Conservation (phyloP, 306 rosid genomes). For the Malus sieversii region DNA sequence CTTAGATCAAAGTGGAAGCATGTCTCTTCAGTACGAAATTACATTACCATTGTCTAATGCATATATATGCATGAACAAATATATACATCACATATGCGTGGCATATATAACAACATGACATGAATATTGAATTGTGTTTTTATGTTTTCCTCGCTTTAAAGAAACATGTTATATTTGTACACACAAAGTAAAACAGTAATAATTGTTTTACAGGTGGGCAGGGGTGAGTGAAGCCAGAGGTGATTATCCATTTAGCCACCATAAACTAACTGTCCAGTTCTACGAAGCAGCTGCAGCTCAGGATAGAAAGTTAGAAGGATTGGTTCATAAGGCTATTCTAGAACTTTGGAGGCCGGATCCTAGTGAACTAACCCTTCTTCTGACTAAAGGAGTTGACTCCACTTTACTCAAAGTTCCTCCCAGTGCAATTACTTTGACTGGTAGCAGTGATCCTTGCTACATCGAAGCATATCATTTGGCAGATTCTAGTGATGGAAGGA, state of each 20-base stretch:
- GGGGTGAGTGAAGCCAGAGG: slow-evolving; percentile 95
- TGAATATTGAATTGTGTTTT: background rate
- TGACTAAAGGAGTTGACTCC: slow-evolving; percentile 86
- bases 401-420: slow-evolving; percentile 94
- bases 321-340: slow-evolving; percentile 97
- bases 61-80: background rate
- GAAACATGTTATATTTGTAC: background rate
- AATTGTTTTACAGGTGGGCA: slow-evolving; percentile 67
- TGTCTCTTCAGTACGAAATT: background rate
- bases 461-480: slow-evolving; percentile 96
- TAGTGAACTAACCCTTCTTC: slow-evolving; percentile 79
- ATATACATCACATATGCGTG: background rate
- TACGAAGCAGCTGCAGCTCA: slow-evolving; percentile 98
- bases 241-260: slow-evolving; percentile 99
- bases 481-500: slow-evolving; percentile 83
- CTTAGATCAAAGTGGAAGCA: background rate
- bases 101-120: background rate
- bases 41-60: background rate
- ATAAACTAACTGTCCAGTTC: slow-evolving; percentile 93
- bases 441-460: slow-evolving; percentile 98
- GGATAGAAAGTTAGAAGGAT: slow-evolving; percentile 94
- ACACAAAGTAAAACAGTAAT: background rate
- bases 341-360: slow-evolving; percentile 99
- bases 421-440: slow-evolving; percentile 84
- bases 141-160: background rate